These are phyloP conservation scores for Eutrema yunnanense DNA, from an alignment of 345 rosid species.

Conservation along the genomic window DNA sequence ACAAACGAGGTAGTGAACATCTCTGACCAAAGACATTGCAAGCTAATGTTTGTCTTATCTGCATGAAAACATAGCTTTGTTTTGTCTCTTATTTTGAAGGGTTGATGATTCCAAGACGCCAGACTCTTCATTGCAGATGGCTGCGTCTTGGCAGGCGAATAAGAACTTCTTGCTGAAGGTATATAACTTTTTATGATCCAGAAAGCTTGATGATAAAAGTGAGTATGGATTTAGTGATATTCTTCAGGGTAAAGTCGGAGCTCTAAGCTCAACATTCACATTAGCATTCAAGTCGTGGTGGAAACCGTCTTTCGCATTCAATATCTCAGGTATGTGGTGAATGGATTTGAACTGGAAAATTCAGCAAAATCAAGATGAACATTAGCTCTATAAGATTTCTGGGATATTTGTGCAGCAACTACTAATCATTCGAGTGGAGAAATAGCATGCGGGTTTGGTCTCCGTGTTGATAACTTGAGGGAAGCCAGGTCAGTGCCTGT, in stretches of 20 bases:
- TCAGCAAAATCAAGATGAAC: neutral
- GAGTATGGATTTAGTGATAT: neutral
- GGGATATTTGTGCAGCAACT: slow-evolving; percentile 48
- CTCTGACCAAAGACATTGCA: neutral
- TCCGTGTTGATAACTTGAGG: slow-evolving; percentile 67
- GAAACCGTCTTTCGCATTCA: slow-evolving; percentile 87
- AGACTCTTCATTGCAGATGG: slow-evolving; percentile 73
- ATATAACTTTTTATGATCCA: neutral
- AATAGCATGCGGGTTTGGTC: slow-evolving; percentile 60
- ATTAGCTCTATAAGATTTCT: too few relatives aligned
- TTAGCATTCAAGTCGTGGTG: slow-evolving; percentile 97
- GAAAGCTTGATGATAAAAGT: neutral
- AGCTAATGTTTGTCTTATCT: neutral
- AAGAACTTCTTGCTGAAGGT: slow-evolving; percentile 89
- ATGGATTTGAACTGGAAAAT: neutral
- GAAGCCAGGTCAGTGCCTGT: slow-evolving; percentile 62
- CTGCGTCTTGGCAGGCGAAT: slow-evolving; percentile 97
- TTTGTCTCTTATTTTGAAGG: slow-evolving; percentile 31
- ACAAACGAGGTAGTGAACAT: slow-evolving; percentile 54
- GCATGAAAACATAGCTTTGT: slow-evolving; percentile 10
- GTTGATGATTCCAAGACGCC: slow-evolving; percentile 46
- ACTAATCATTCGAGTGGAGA: slow-evolving; percentile 49
- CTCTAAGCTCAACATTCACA: slow-evolving; percentile 61
- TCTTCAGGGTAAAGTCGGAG: slow-evolving; percentile 77
- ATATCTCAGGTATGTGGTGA: slow-evolving; percentile 49